A percentile compares a stretch with the other conserved stretches of the same genome.
Evolutionary conservation across 83 land plant genomes (phyloP).

Genomic region (Larix sibirica): DNA sequence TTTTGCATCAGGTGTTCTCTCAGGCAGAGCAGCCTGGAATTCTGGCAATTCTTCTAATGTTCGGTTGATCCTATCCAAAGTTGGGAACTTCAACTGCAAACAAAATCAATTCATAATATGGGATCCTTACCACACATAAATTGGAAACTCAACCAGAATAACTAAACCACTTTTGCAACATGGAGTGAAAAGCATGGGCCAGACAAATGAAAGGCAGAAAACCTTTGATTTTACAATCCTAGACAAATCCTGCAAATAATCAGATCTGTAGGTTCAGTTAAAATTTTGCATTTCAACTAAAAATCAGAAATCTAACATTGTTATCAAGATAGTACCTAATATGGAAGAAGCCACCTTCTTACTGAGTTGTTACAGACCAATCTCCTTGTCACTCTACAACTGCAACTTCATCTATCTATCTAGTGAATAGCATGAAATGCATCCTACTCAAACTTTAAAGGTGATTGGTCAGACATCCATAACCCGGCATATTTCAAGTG

Average conservation of each 20-base stretch:
- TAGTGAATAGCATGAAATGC: no score
- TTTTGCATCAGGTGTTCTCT: constrained; percentile 42
- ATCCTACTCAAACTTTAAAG: no score
- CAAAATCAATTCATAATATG: not conserved
- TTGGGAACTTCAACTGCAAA: not conserved
- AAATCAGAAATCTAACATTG: no score
- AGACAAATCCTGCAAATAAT: not conserved
- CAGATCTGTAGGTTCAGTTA: not conserved
- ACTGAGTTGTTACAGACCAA: no score
- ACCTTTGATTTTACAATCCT: not conserved
- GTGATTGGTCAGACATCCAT: no score
- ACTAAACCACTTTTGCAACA: not conserved
- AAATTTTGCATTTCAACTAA: no score
- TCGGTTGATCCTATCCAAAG: constrained; percentile 23
- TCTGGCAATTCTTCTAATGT: constrained; percentile 43
- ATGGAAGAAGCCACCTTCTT: no score
- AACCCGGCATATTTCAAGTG: no score
- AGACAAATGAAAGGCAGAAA: not conserved
- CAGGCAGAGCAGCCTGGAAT: constrained; percentile 47
- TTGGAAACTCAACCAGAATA: not conserved
- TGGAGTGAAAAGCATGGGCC: no score
- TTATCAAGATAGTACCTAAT: no score
- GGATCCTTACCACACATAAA: not conserved
- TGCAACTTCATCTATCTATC: no score
- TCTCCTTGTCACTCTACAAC: no score